These are phyloP conservation scores for Nadsonia fulvescens DNA, from an alignment of 805 yeast species.

Conservation along the genomic window DNA sequence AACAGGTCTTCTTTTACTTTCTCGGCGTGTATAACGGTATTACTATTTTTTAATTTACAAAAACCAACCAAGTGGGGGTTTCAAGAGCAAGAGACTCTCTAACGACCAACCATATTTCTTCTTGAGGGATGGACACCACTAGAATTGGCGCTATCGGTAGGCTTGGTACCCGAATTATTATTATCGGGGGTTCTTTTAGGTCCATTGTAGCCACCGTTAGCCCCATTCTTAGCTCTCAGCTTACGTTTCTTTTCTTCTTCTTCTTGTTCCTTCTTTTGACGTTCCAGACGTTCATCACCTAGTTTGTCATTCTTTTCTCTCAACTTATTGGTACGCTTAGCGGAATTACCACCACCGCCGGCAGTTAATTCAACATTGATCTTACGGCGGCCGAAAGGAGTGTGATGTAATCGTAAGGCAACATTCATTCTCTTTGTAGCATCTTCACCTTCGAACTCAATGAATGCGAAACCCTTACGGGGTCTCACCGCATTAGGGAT, in stretches of 20 bases:
- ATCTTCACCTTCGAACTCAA: conserved; percentile 58
- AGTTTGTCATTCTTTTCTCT: conserved; percentile 63
- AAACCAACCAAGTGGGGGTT: no score
- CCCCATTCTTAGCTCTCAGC: conserved; percentile 7
- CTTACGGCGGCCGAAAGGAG: conserved; percentile 47
- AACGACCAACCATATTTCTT: conserved; percentile 27
- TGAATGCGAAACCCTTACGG: conserved; percentile 82
- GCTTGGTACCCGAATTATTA: conserved; percentile 4
- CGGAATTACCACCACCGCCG: conserved; percentile 93
- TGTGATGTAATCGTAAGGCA: conserved; percentile 73
- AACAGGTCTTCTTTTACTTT: no score
- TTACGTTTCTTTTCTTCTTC: conserved; percentile 19
- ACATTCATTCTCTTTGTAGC: conserved; percentile 67
- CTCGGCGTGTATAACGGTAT: no score
- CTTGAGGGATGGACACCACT: conserved; percentile 43
- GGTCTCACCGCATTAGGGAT: conserved; percentile 59
- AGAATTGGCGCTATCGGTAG: conserved; percentile 2
- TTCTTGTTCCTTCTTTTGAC: conserved; percentile 35
- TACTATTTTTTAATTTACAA: no score
- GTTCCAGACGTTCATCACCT: conserved; percentile 46
- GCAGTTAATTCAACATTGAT: conserved; percentile 93
- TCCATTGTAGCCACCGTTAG: conserved; percentile 3
- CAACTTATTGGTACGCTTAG: conserved; percentile 39
- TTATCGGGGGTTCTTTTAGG: conserved; percentile 5
- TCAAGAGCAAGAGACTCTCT: neutral